Percentiles rank a stretch among this genome's conserved stretches.
phyloP scores from a whole-genome alignment of 164 flowering plant genomes.

The Aristolochia fimbriata region DNA sequence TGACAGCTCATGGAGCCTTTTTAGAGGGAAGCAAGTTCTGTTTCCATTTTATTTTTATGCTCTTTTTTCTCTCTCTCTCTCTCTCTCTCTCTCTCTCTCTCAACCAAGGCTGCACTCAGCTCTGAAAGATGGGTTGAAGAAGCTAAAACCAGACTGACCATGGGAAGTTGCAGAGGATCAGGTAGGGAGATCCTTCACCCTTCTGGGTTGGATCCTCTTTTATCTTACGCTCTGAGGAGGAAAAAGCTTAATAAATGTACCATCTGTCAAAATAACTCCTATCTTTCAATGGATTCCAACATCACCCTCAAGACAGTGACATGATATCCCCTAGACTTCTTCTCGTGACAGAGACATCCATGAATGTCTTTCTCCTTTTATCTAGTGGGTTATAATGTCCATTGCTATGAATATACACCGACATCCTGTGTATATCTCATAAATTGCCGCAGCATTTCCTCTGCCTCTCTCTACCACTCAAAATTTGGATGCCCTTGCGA shows the following conservation, averaged over 20 bases:
- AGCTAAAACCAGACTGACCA: neutral
- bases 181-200: slow-evolving; percentile 3
- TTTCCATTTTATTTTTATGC: neutral
- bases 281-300: neutral
- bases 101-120: neutral
- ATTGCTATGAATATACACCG: neutral
- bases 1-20: slow-evolving; percentile 11
- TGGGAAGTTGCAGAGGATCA: neutral
- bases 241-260: slow-evolving; percentile 3
- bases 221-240: neutral
- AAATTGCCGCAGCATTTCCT: too few relatives aligned
- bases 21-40: neutral
- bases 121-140: neutral
- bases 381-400: neutral
- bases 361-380: neutral
- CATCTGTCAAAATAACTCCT: slow-evolving; percentile 6
- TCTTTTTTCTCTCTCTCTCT: too few relatives aligned
- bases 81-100: too few relatives aligned
- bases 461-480: too few relatives aligned
- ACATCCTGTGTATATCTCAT: too few relatives aligned
- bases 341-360: slow-evolving; percentile 4
- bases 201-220: neutral
- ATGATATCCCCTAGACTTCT: neutral
- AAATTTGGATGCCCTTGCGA: too few relatives aligned
- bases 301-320: slow-evolving; percentile 3